A percentile compares a stretch with the other conserved stretches of the same genome.
phyloP scores from a whole-genome alignment of 1,284 basidiomycete species.

The Cystobasidiaceae sp. region DNA sequence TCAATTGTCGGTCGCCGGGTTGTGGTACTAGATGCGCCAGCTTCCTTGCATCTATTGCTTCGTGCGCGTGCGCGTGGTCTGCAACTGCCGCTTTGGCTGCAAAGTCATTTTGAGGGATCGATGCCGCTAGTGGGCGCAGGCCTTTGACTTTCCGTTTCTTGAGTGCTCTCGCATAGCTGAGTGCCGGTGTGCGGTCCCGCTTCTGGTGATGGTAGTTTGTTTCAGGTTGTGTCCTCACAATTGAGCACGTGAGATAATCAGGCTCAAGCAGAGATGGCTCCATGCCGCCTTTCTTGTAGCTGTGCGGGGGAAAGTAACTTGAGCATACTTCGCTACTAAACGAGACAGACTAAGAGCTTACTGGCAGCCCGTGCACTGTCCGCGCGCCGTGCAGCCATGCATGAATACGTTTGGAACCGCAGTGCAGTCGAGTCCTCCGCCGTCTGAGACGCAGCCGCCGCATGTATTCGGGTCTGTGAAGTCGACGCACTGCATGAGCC shows the following conservation, averaged over 20 bases:
- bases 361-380: slow-evolving; percentile 29
- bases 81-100: neutral
- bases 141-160: neutral
- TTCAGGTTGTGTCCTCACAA: slow-evolving; percentile 2
- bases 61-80: neutral
- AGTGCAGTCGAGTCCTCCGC: slow-evolving; percentile 25
- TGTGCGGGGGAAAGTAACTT: neutral
- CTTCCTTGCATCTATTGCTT: neutral
- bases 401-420: slow-evolving; percentile 15
- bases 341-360: slow-evolving; percentile 15
- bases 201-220: neutral
- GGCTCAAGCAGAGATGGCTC: slow-evolving; percentile 10
- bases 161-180: slow-evolving; percentile 2
- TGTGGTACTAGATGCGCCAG: neutral
- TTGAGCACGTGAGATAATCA: slow-evolving; percentile 22
- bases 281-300: slow-evolving; percentile 25
- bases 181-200: neutral
- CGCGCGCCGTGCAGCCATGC: slow-evolving; percentile 21
- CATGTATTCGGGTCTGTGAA: slow-evolving; percentile 21
- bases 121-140: neutral
- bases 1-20: neutral
- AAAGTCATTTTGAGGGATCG: neutral
- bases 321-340: neutral
- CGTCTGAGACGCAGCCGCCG: slow-evolving; percentile 24
- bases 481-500: slow-evolving; percentile 11